Base-by-base conservation (phyloP, 1,284 basidiomycete species). In the Fomitopsis pinicola region DNA sequence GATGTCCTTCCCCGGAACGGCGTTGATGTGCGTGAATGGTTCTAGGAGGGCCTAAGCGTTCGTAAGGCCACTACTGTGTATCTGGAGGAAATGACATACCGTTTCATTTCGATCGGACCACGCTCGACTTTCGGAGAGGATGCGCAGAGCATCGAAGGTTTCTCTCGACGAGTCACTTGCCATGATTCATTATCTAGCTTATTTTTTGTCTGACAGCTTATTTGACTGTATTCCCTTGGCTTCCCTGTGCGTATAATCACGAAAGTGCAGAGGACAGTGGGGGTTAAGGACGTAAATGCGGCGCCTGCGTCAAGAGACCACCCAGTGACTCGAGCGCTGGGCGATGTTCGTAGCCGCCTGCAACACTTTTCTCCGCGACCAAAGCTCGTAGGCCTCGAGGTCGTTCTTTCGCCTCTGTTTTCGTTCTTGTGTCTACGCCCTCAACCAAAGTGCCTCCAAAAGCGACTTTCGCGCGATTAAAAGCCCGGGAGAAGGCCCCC, bases 1-100 rank as follows among this genome's bases (percentile, higher is more conserved):
- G 63, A 99, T 91, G 67, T 98, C 97, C 74, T 99, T 98, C 19
- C 97, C 97, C 0, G 94, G 94, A 57, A 89, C 88, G 0, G 91
- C 84, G 19, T 86, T 87, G 52, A 96, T 86, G 74, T 98, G 98
- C 0, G 84, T 85, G 73, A 89, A 99, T 0, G 97, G 96, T 73
- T 99, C 97, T 2, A 96, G 80, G 3, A 97, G 76, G n/a, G 86
- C 83, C 84, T 86, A 30, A 15, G 59, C 50, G 26, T 28, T 7
- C n/a, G 30, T 35, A 40, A 28, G 38, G 52, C 17, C 22, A 15
- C 17, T 9, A 22, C 15, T 14, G n/a, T 17, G 14, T 33, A 12
- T n/a, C 14, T 17, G 22, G 10, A 44, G 22, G 38, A 28, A 15
- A 9, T 0, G 17, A 54, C 67, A 61, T 38, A 69, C 68, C 10